phyloP scores from a whole-genome alignment of 257 asterid species.

The Knoxia roxburghii region DNA sequence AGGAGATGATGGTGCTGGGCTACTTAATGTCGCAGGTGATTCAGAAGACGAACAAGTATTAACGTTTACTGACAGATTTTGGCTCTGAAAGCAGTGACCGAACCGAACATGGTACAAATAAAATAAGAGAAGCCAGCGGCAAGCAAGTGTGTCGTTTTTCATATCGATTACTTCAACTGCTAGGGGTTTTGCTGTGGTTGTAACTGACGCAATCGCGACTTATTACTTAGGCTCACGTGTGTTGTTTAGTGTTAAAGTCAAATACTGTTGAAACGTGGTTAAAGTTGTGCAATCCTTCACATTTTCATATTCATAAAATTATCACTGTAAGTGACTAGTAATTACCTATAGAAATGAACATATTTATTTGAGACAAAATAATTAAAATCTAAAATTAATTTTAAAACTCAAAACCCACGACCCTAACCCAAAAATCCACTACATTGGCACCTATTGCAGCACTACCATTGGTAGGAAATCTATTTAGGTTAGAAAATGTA shows the following conservation, averaged over 20 bases:
- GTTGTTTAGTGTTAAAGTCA: not conserved
- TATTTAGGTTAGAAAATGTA: too few species aligned
- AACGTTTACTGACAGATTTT: slow-evolving; percentile 8
- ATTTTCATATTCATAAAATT: too few species aligned
- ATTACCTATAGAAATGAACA: too few species aligned
- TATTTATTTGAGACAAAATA: too few species aligned
- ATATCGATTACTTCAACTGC: not conserved
- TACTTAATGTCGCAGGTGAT: not conserved
- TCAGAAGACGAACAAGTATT: not conserved
- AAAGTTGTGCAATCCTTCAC: too few species aligned
- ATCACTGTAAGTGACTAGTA: too few species aligned
- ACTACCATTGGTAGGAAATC: too few species aligned
- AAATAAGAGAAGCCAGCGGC: not conserved
- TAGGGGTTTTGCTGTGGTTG: not conserved
- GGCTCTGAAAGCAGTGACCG: slow-evolving; percentile 4
- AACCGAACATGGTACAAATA: not conserved
- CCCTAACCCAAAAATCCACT: too few species aligned
- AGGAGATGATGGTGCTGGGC: too few species aligned
- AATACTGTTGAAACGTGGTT: not conserved
- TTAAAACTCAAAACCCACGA: too few species aligned
- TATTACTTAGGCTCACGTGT: not conserved
- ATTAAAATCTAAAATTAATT: too few species aligned
- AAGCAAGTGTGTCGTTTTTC: not conserved
- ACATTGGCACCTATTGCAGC: too few species aligned
- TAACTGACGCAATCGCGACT: not conserved